Evolutionary conservation across 1,284 basidiomycete genomes (phyloP), one percentile per base, ranked within the genome.

Genomic region (Boletus holoroseus): DNA sequence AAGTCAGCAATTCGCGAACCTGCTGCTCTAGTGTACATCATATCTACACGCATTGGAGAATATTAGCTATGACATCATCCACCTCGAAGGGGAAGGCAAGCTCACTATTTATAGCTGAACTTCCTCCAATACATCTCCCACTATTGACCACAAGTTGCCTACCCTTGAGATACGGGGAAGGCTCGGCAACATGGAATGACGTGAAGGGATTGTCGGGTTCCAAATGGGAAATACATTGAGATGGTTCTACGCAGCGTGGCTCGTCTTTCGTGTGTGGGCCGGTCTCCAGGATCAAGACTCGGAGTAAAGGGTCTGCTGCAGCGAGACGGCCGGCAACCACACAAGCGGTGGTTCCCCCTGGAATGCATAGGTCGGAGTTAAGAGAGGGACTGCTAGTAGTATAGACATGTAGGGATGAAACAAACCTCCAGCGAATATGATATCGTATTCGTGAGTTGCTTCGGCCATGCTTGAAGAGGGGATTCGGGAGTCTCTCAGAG

Each of bases 61-160:
- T 34, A 34, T 54, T 4, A 27, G 20, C 5, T 3, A 31, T 34
- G 4, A 8, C 1, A 11, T n/a, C 7, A 1, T 12, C 13, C 7
- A 27, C 5, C 24, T 5, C 27, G 12, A 26, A 20, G 4, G 32
- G 26, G 12, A 24, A 26, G 2, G 6, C 12, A 60, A 57, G 54
- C 76, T 15, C 51, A 80, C 81, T 79, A 56, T 83, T 82, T 13
- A 83, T 71, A 54, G 68, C 71, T 3, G 79, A 81, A 2, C 80
- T 78, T 1, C 82, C 82, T 20, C 82, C 82, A 2, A 83, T 57
- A 50, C 76, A 78, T 44, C 75, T 72, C 0, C 76, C 80, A 38
- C 68, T 62, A 0, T 74, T 70, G 12, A 80, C 72, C 36, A 76
- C 48, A 7, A 71, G 58, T 6, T 69, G 58, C 22, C 81, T 74